Evolutionary conservation across 179 eudicot species (phyloP).

Genomic region (Silene noctiflora): DNA sequence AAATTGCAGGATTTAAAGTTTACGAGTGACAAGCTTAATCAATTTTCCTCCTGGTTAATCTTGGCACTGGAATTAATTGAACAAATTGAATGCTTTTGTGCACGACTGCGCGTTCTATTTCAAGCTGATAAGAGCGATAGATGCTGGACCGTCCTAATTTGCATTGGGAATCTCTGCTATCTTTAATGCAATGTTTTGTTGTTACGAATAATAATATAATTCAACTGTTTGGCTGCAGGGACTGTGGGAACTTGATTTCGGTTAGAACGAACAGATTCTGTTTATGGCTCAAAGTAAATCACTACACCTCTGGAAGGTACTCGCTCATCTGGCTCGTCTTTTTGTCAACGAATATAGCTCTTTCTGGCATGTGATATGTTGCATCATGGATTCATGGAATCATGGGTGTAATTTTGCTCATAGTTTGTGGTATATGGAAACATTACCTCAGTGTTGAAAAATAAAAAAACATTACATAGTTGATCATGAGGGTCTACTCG

Average conservation of each 20-base stretch:
- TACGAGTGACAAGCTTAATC: not conserved
- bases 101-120: not conserved
- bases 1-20: not conserved
- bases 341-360: not conserved
- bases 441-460: no score
- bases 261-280: not conserved
- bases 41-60: not conserved
- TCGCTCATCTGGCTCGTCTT: not conserved
- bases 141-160: not conserved
- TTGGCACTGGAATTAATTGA: not conserved
- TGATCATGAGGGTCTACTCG: not conserved
- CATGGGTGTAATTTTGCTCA: not conserved
- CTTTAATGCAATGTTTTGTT: no score
- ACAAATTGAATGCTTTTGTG: not conserved
- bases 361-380: not conserved
- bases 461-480: not conserved
- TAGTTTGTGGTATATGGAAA: no score
- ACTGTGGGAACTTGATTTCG: not conserved
- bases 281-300: not conserved
- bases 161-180: no score
- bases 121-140: not conserved
- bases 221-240: not conserved
- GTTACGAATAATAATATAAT: not conserved
- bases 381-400: not conserved
- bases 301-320: slow-evolving; percentile 7